A percentile compares a stretch with the other conserved stretches of the same genome.
Evolutionary conservation across 2,329 filamentous ascomycete genomes (phyloP).

Genomic region (Polychaeton citri): DNA sequence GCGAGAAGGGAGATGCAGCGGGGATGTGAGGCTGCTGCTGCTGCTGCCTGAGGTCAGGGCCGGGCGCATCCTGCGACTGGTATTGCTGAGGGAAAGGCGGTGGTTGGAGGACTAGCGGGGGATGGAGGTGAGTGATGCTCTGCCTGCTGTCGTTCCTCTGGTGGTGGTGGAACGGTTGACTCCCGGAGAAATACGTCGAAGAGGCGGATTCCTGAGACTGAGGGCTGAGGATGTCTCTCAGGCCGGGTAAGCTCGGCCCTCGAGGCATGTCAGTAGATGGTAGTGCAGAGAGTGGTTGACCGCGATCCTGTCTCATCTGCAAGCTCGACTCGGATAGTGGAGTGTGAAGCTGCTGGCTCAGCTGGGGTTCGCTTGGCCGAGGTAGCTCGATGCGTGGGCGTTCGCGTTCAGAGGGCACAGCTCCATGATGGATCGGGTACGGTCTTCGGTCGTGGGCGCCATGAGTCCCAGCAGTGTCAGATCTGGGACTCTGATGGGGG

Average conservation of each 20-base stretch:
- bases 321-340: not conserved
- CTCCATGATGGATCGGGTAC: not conserved
- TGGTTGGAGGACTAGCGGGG: slow-evolving; percentile 9
- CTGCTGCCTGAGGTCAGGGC: slow-evolving; percentile 3
- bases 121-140: slow-evolving; percentile 8
- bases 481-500: too few species aligned
- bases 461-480: not conserved
- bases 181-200: slow-evolving; percentile 4
- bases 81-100: slow-evolving; percentile 3
- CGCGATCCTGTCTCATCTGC: not conserved
- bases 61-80: not conserved
- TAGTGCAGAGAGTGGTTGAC: not conserved
- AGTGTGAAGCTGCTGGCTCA: not conserved
- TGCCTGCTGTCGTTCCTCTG: slow-evolving; percentile 9
- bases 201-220: slow-evolving; percentile 5
- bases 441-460: not conserved
- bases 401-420: not conserved
- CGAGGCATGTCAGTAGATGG: slow-evolving; percentile 3
- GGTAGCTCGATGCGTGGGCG: not conserved
- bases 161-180: slow-evolving; percentile 4
- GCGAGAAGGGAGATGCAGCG: slow-evolving; percentile 12
- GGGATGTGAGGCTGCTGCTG: slow-evolving; percentile 7
- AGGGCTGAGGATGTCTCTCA: slow-evolving; percentile 18
- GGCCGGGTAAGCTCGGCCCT: slow-evolving; percentile 14
- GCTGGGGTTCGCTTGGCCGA: not conserved